Conservation (phyloP, 768 basidiomycete species). For the Boletus subcaerulescens region DNA sequence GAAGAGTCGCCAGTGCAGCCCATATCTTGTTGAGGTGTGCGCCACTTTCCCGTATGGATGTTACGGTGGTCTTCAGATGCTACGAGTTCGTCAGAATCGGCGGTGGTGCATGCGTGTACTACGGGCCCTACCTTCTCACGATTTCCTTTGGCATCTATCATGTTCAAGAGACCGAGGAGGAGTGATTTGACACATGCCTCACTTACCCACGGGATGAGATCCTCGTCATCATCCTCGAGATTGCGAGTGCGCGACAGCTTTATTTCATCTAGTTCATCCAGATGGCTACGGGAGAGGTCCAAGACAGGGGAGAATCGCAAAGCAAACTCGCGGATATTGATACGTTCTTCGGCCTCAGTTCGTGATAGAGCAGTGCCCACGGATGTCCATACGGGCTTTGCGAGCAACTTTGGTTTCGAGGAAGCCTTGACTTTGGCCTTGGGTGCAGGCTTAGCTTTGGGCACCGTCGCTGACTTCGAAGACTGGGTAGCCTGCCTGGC, state of each 20-base stretch:
- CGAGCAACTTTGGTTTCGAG: conserved; percentile 40
- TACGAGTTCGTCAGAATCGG: conserved; percentile 1
- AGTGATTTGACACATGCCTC: conserved; percentile 64
- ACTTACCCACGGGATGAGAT: conserved; percentile 54
- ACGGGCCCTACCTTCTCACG: conserved; percentile 30
- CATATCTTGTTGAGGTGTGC: conserved; percentile 63
- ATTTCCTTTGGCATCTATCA: conserved; percentile 46
- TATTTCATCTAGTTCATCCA: conserved; percentile 65
- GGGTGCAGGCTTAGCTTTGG: conserved; percentile 17
- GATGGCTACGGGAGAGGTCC: conserved; percentile 47
- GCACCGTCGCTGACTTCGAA: conserved; percentile 7
- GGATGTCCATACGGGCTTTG: conserved; percentile 50
- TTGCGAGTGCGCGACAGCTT: conserved; percentile 33
- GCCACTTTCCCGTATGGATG: conserved; percentile 51
- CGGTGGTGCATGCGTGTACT: neutral
- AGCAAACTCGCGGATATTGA: conserved; percentile 73
- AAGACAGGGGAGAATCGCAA: conserved; percentile 57
- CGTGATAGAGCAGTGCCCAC: conserved; percentile 43
- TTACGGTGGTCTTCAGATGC: conserved; percentile 38
- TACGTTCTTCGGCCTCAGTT: conserved; percentile 54
- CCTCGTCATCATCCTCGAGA: conserved; percentile 37
- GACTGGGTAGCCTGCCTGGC: conserved; percentile 5
- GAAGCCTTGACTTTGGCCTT: conserved; percentile 26
- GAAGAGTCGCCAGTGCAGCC: conserved; percentile 49
- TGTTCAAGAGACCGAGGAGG: conserved; percentile 56